Base-by-base conservation (phyloP, 2,329 filamentous ascomycete species). In the Botryotinia convoluta region DNA sequence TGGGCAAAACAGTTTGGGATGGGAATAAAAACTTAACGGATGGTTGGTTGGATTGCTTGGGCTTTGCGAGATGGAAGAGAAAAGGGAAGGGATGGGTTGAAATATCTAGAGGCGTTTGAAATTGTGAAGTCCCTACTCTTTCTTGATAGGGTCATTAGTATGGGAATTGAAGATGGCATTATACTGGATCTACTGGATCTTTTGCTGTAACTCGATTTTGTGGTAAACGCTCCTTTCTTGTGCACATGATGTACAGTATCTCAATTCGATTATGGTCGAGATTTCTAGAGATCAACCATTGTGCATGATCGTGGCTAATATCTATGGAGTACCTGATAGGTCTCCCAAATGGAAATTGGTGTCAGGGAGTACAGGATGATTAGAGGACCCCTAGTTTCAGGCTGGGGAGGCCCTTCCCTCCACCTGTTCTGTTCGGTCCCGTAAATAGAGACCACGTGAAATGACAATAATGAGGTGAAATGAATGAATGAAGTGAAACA, bases 71-170 rank as follows among this genome's bases (percentile, higher is more conserved):
- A 69, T 42, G 65, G 65, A 57, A 57, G 64, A 68, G 64, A 68
- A 68, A 69, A 57, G 32, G 48, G 65, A 42, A 69, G 48, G 65
- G 39, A 57, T 57, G 51, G 48, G 10, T 57, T 32, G 65, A 69
- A 57, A 18, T 57, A 32, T 51, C 48, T 69, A 69, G 35, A 69
- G 65, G 64, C 64, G 64, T 68, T 57, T 57, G 64, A 68, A 68
- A 16, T 10, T 68, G 20, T 68, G 16, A 32, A 68, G 37, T 32
- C 45, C 26, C 26, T 68, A 32, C 45, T 57, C 26, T 68, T 29
- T n/a, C 8, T 68, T 68, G 64, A 42, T 54, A 68, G 48, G 35
- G 64, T 57, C 2, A 57, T 18, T 54, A 39, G 48, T 57, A 54
- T 37, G 35, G 37, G 9, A 68, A 57, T 68, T 35, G 8, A 68